phyloP scores from a whole-genome alignment of 257 asterid species.

The Fraxinus americana region DNA sequence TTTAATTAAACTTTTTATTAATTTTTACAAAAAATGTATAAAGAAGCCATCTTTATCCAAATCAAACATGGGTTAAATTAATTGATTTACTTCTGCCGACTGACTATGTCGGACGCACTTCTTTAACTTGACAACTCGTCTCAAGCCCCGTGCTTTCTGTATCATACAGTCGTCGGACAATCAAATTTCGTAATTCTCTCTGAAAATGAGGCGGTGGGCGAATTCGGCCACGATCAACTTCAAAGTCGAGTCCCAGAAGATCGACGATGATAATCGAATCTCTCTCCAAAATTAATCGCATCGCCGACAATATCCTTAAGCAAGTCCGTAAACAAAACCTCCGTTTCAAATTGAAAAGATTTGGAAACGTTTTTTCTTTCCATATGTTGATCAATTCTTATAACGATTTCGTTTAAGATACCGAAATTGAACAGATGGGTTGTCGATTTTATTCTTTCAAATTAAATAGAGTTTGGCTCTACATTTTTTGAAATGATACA shows the following conservation, averaged over 20 bases:
- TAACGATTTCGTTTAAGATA: conserved; percentile 3
- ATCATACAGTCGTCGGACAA: neutral
- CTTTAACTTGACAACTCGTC: too few species aligned
- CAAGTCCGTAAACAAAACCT: conserved; percentile 54
- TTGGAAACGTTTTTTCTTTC: neutral
- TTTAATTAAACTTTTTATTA: too few species aligned
- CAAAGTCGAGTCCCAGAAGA: conserved; percentile 41
- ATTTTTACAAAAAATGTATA: too few species aligned
- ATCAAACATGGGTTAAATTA: too few species aligned
- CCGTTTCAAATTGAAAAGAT: neutral
- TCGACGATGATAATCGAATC: conserved; percentile 75
- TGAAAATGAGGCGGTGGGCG: conserved; percentile 44
- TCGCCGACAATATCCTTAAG: conserved; percentile 85
- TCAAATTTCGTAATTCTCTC: conserved; percentile 5
- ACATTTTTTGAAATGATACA: neutral
- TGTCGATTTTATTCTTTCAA: too few species aligned
- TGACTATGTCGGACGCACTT: too few species aligned
- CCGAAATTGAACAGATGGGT: conserved; percentile 19
- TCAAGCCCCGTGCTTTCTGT: neutral
- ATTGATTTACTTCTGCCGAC: too few species aligned
- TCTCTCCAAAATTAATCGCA: conserved; percentile 80
- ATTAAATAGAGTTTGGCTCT: too few species aligned
- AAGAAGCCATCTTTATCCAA: too few species aligned
- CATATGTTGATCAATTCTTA: conserved; percentile 3
- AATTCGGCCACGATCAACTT: conserved; percentile 24